These are phyloP conservation scores for Kodamaea sp. DNA, from an alignment of 1,139 yeast species.

Conservation along the genomic window DNA sequence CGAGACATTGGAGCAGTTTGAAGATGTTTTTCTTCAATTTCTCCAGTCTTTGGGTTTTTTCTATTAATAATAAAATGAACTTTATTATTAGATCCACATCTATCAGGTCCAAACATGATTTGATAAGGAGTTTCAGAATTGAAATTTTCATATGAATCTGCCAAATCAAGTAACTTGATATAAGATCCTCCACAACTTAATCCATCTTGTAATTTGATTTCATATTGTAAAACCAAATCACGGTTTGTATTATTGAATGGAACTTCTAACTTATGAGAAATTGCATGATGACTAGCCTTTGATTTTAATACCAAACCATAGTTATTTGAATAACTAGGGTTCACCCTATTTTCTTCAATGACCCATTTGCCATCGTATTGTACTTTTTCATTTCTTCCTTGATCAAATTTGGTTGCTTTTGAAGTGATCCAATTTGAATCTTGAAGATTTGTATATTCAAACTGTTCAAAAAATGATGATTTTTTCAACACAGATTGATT, in stretches of 20 bases:
- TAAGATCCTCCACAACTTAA: slow-evolving; percentile 87
- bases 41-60: slow-evolving; percentile 50
- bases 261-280: slow-evolving; percentile 53
- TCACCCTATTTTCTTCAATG: slow-evolving; percentile 49
- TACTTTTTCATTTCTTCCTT: slow-evolving; percentile 38
- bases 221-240: slow-evolving; percentile 82
- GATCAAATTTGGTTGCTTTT: slow-evolving; percentile 42
- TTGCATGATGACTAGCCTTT: slow-evolving; percentile 78
- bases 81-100: slow-evolving; percentile 76
- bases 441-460: slow-evolving; percentile 37
- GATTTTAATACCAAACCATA: slow-evolving; percentile 72
- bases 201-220: slow-evolving; percentile 76
- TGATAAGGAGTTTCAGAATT: slow-evolving; percentile 68
- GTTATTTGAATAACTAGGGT: slow-evolving; percentile 61
- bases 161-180: slow-evolving; percentile 61
- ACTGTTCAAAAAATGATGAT: slow-evolving; percentile 68
- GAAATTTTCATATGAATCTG: slow-evolving; percentile 41
- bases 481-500: slow-evolving; percentile 23
- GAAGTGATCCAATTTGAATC: slow-evolving; percentile 63
- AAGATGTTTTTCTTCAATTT: slow-evolving; percentile 65
- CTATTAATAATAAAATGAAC: slow-evolving; percentile 72
- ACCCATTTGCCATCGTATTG: slow-evolving; percentile 72
- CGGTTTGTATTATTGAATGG: slow-evolving; percentile 54
- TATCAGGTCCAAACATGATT: slow-evolving; percentile 93
- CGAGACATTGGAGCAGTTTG: slow-evolving; percentile 65